Conservation (phyloP, 169 alveolate genomes). For the Plasmodium sp. region DNA sequence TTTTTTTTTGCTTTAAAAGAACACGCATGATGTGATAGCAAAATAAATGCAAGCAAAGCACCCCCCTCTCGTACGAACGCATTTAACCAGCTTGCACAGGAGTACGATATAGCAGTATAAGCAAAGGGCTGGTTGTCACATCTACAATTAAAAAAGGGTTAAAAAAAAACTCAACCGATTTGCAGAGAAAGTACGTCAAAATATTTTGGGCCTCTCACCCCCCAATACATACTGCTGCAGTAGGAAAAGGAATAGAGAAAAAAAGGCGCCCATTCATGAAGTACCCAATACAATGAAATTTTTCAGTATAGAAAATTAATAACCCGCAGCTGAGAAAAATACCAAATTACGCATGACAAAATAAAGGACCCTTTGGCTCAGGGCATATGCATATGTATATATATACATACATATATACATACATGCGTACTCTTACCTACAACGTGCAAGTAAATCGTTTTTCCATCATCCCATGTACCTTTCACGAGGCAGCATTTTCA, state of each 20-base stretch:
- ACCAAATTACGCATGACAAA: not conserved
- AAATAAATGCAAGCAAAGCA: not conserved
- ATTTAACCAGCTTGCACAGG: not conserved
- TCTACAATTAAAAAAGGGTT: conserved; percentile 10
- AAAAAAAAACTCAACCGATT: not conserved
- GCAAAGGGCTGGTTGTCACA: not conserved
- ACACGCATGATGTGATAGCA: not conserved
- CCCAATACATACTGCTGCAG: not conserved
- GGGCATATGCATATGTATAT: not conserved
- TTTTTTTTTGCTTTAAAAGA: not conserved
- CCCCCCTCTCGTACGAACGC: not conserved
- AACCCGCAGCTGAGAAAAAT: not conserved
- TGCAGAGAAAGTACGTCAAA: not conserved
- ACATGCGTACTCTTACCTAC: not conserved
- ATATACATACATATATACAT: not conserved
- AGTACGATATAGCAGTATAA: not conserved
- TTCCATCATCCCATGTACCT: not conserved
- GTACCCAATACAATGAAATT: not conserved
- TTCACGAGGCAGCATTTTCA: not conserved
- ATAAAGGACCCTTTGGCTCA: not conserved
- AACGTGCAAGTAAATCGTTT: not conserved
- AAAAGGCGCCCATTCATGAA: not conserved
- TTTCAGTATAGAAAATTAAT: not conserved
- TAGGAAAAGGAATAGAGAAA: not conserved
- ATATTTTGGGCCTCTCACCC: not conserved